These are phyloP conservation scores for Neurospora sp. DNA, from an alignment of 495 filamentous ascomycete species.

Conservation along the genomic window DNA sequence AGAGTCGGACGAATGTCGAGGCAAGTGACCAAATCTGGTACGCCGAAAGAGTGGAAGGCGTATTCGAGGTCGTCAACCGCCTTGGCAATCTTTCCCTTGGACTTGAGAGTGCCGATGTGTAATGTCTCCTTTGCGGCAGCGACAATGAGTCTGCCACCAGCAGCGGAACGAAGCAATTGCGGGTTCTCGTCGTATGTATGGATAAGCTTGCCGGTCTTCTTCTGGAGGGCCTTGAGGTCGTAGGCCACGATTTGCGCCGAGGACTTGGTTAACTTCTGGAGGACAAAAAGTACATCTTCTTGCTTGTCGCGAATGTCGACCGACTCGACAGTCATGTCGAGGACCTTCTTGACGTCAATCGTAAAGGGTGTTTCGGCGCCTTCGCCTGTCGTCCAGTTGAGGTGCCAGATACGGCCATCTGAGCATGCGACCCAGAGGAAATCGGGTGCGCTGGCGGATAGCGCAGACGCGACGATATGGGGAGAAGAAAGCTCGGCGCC, in stretches of 20 bases:
- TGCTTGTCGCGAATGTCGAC: constrained; percentile 24
- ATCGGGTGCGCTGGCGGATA: constrained; percentile 50
- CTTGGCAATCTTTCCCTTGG: constrained; percentile 1
- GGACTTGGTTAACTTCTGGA: constrained; percentile 17
- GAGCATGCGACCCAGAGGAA: constrained; percentile 62
- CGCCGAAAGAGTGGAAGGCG: constrained; percentile 40
- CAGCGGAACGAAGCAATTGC: constrained; percentile 21
- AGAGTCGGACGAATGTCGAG: constrained; percentile 38
- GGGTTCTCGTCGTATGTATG: constrained; percentile 23
- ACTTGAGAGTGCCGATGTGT: constrained; percentile 27
- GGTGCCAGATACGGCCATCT: constrained; percentile 53
- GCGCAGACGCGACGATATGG: constrained; percentile 42
- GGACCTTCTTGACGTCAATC: constrained; percentile 27
- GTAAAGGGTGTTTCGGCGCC: constrained; percentile 29
- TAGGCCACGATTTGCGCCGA: constrained; percentile 35
- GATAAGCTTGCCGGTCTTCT: constrained; percentile 17
- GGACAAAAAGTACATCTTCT: constrained; percentile 36
- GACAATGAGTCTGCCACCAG: constrained; percentile 23
- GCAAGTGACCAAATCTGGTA: constrained; percentile 45
- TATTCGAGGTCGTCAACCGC: constrained; percentile 32
- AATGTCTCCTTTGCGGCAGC: constrained; percentile 28
- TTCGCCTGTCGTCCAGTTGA: constrained; percentile 64
- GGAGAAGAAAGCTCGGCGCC: constrained; percentile 11
- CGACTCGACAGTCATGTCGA: constrained; percentile 35
- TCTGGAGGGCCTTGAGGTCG: constrained; percentile 15